Percentiles rank a stretch among this genome's conserved stretches.
These are phyloP conservation scores for Ceratocystis variospora DNA, from an alignment of 2,329 filamentous ascomycete species.

Conservation along the genomic window DNA sequence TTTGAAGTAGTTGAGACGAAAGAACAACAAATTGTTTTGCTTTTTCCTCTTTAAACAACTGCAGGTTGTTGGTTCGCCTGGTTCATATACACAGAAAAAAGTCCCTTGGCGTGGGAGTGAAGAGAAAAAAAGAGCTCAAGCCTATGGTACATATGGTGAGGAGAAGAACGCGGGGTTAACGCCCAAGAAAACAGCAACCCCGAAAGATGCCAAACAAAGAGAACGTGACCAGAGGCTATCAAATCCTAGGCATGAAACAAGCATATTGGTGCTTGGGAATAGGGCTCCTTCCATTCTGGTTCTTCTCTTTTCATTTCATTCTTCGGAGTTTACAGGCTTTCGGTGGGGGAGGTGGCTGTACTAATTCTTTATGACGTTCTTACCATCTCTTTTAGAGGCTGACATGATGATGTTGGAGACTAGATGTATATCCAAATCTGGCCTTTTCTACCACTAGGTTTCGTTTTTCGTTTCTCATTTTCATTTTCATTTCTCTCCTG, in stretches of 20 bases:
- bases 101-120: not conserved
- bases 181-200: not conserved
- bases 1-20: not conserved
- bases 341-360: not conserved
- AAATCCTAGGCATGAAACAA: no score
- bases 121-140: not conserved
- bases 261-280: not conserved
- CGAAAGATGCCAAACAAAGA: not conserved
- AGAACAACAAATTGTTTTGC: not conserved
- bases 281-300: not conserved
- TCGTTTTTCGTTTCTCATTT: not conserved
- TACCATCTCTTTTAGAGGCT: not conserved
- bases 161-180: not conserved
- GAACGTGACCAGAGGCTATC: not conserved
- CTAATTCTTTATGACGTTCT: not conserved
- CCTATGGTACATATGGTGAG: not conserved
- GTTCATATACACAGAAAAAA: no score
- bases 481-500: not conserved
- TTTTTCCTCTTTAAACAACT: no score
- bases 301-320: not conserved
- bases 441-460: not conserved
- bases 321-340: not conserved
- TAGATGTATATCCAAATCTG: not conserved
- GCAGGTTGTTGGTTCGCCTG: no score
- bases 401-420: not conserved